Base-by-base conservation (phyloP, 768 basidiomycete species). In the Kwoniella botswanensis region DNA sequence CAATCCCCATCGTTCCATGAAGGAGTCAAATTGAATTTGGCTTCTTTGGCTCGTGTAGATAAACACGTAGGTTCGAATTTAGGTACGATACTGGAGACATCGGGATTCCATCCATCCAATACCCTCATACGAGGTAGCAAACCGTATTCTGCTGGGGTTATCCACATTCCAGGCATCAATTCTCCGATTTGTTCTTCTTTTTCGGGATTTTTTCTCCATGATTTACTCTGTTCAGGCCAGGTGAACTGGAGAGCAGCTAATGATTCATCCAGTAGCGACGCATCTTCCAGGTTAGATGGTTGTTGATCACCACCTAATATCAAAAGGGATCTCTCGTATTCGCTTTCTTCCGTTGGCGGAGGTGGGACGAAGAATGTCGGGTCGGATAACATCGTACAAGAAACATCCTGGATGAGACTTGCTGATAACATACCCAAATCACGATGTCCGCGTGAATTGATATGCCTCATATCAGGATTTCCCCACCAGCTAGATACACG, bases 391-490 rank as follows among this genome's bases (percentile, higher is more conserved):
- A 81, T 76, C 10, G 67, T 57, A 61, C 82, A 83, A 0, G 79
- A 66, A 12, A 73, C 77, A 57, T 83, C 82, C 24, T 74, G 68
- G 22, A 82, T 55, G 12, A 83, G 70, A 17, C 75, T 72, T 1
- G 76, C 77, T 18, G 79, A 74, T 22, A 83, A 72, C 69, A 75
- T 81, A 1, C 75, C 76, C 13, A 83, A 70, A 64, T 83, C 82
- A 4, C 75, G 76, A 65, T 83, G 82, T 0, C 82, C 81, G 5
- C 74, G 70, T 1, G 75, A 52, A 58, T 82, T 82, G 74, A 83
- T 61, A 59, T 83, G 82, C 4, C 82, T 73, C n/a, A 72, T 75
- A 61, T 83, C 82, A 6, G 81, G 79, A 44, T 81, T 77, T 29
- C 78, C 74, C 82, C 82, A 83, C 55, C 65, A 81, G 67, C 81